Base-by-base conservation (phyloP, 345 rosid genomes). In the Crucihimalaya himalaica region DNA sequence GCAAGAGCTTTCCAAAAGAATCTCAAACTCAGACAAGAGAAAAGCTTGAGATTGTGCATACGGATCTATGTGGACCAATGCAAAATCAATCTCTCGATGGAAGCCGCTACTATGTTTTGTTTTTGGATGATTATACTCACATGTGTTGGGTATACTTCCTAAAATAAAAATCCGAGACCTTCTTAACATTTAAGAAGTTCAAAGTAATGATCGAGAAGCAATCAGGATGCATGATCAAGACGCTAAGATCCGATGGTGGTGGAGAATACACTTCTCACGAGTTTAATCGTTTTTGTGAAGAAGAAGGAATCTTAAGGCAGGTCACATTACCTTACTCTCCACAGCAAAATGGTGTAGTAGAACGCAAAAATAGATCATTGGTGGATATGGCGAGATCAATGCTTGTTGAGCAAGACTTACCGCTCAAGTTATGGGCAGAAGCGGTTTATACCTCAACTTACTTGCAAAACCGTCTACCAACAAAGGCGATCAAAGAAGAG, bases 291-390 rank as follows among this genome's bases (percentile, higher is more conserved):
- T 29, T 58, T 8, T 35, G 39, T 18, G 43, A 58, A 16, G 23
- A 32, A n/a, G 42, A 58, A 31, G 63, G 63, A 3, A 58, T 58
- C 4, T 1, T 8, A 9, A 32, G 23, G 63, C 63, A 58, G 9
- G 15, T 58, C 0, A 29, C 23, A 0, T 16, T 58, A 13, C 15
- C 63, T 18, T 58, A 58, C 1, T 15, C 43, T 1, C 63, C 63
- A n/a, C 55, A 50, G 21, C 55, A 50, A 50, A 50, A 50, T 11
- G 55, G 55, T 20, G 55, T n/a, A 50, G 55, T 42, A n/a, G 21
- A 56, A 18, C 0, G 62, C 0, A 28, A 16, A 6, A 56, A 56
- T 34, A 56, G 62, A n/a, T 15, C 62, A 0, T 16, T 56, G 37
- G 3, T 56, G 40, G 39, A 56, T 14, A 56, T 56, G 39, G 62